Evolutionary conservation across 208 protist genomes (phyloP).

Genomic region (Wallacemonas sp.): DNA sequence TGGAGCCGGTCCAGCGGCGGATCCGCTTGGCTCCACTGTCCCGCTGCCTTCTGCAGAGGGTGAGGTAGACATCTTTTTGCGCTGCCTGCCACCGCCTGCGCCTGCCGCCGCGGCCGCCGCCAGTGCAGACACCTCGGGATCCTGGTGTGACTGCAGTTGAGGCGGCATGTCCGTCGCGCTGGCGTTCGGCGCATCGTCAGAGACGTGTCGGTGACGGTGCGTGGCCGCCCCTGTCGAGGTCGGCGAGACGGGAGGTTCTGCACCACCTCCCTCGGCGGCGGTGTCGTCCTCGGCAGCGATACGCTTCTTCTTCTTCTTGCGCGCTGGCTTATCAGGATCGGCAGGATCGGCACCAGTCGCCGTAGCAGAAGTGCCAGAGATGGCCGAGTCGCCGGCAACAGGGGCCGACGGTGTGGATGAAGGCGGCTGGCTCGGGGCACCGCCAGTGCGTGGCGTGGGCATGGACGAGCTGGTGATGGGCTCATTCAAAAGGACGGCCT

Average conservation of each 20-base stretch:
- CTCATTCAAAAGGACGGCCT: conserved; percentile 30
- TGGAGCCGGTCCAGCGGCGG: neutral
- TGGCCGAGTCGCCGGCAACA: conserved; percentile 3
- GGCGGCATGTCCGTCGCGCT: neutral
- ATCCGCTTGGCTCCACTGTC: neutral
- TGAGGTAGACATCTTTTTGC: conserved; percentile 2
- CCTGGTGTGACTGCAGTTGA: neutral
- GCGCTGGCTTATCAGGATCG: neutral
- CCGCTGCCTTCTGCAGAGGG: neutral
- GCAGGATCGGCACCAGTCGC: neutral
- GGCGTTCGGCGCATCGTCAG: neutral
- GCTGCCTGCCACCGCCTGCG: conserved; percentile 14
- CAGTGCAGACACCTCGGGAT: conserved; percentile 9
- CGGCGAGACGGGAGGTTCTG: too few relatives aligned
- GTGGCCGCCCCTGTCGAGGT: too few relatives aligned
- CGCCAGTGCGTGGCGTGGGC: neutral
- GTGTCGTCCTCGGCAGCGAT: neutral
- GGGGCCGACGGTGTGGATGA: conserved; percentile 19
- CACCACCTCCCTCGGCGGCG: neutral
- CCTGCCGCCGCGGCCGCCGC: conserved; percentile 13
- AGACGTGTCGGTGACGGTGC: conserved; percentile 10
- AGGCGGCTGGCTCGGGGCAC: too few relatives aligned
- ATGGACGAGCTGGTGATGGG: neutral
- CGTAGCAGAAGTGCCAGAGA: neutral
- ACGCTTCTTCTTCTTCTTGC: conserved; percentile 22